Evolutionary conservation across 352 stramenopile species (phyloP).

Genomic region (Elongisporangium undulatum): DNA sequence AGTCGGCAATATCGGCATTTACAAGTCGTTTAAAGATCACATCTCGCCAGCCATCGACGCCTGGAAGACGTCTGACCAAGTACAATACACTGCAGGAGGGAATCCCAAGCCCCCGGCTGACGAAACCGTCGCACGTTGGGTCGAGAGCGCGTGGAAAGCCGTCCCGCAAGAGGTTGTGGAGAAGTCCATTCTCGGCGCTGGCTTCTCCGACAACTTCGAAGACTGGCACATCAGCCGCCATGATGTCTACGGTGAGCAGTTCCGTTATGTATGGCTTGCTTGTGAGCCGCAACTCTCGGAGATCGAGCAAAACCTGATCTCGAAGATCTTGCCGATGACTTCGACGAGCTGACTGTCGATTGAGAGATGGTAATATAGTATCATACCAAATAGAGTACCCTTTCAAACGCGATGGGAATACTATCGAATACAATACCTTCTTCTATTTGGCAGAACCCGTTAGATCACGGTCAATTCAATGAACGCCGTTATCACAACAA

Average conservation of each 20-base stretch:
- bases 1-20: slow-evolving; percentile 6
- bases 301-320: too few relatives aligned
- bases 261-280: neutral
- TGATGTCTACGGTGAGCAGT: slow-evolving; percentile 5
- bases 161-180: slow-evolving; percentile 1
- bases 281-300: too few relatives aligned
- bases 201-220: neutral
- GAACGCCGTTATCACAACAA: too few relatives aligned
- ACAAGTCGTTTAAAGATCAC: slow-evolving; percentile 8
- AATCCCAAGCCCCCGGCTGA: slow-evolving; percentile 3
- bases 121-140: slow-evolving; percentile 1
- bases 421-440: too few relatives aligned
- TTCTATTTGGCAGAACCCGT: too few relatives aligned
- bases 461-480: too few relatives aligned
- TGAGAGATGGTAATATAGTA: too few relatives aligned
- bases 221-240: slow-evolving; percentile 3
- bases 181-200: slow-evolving; percentile 1
- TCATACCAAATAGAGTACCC: too few relatives aligned
- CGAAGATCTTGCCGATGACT: too few relatives aligned
- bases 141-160: slow-evolving; percentile 4
- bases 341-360: too few relatives aligned
- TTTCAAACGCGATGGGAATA: too few relatives aligned
- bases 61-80: slow-evolving; percentile 10
- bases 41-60: slow-evolving; percentile 12
- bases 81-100: slow-evolving; percentile 7